A percentile compares a stretch with the other conserved stretches of the same genome.
Evolutionary conservation across 805 yeast genomes (phyloP).

Genomic region (Helenozyma rhizophorensis): DNA sequence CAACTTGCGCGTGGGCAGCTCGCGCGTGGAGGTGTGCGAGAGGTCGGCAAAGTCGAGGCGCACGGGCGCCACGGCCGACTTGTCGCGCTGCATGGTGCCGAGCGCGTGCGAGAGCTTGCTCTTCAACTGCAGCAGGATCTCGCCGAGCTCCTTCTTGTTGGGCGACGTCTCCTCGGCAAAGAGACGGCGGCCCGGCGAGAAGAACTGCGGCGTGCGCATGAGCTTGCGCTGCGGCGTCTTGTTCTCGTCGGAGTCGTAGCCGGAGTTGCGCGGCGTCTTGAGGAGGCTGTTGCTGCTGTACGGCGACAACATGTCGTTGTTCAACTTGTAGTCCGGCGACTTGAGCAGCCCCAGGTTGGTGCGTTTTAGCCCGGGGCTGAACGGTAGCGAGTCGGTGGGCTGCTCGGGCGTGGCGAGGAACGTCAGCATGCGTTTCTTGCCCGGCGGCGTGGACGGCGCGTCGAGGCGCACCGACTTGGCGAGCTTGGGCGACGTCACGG

Average conservation of each 20-base stretch:
- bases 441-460: constrained; percentile 29
- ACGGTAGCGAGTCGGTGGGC: constrained; percentile 24
- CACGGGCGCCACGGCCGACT: constrained; percentile 10
- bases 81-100: constrained; percentile 31
- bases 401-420: constrained; percentile 37
- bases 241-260: constrained; percentile 28
- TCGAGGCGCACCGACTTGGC: constrained; percentile 18
- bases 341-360: constrained; percentile 25
- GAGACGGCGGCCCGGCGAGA: constrained; percentile 35
- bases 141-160: constrained; percentile 30
- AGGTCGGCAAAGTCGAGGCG: constrained; percentile 28
- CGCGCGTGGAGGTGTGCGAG: constrained; percentile 12
- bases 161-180: constrained; percentile 27
- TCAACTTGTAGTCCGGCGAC: constrained; percentile 32
- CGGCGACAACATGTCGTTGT: constrained; percentile 27
- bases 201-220: constrained; percentile 37
- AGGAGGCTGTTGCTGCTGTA: constrained; percentile 19
- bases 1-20: constrained; percentile 21
- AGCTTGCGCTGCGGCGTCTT: constrained; percentile 21
- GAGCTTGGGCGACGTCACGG: constrained; percentile 31
- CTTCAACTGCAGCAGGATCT: constrained; percentile 36
- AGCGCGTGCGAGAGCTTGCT: constrained; percentile 36
- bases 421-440: constrained; percentile 24
- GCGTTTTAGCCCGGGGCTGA: constrained; percentile 37
- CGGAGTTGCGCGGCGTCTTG: constrained; percentile 31